Evolutionary conservation across 2,329 filamentous ascomycete species (phyloP).

Genomic region (Aspergillus aculeatus): DNA sequence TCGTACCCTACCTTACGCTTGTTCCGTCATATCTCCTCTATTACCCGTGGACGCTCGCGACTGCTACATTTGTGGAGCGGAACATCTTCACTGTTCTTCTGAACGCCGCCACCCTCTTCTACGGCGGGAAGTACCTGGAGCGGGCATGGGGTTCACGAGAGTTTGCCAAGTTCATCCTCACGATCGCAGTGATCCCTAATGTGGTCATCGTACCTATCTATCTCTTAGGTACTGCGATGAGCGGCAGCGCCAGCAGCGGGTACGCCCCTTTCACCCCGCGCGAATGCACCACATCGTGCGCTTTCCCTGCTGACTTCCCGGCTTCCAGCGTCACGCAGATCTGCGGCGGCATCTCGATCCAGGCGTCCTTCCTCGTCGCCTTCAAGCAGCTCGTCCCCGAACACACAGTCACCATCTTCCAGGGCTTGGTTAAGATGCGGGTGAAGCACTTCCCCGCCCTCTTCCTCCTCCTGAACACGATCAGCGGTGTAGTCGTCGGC

Average conservation of each 20-base stretch:
- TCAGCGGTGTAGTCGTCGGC: slow-evolving; percentile 63
- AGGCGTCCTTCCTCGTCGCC: slow-evolving; percentile 90
- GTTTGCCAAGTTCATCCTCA: slow-evolving; percentile 82
- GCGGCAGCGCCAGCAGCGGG: slow-evolving; percentile 37
- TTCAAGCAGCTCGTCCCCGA: slow-evolving; percentile 98
- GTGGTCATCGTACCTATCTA: slow-evolving; percentile 70
- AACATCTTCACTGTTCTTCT: slow-evolving; percentile 84
- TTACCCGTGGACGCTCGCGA: slow-evolving; percentile 91
- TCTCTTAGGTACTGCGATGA: slow-evolving; percentile 70
- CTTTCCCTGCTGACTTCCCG: slow-evolving; percentile 25
- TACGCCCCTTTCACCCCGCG: slow-evolving; percentile 28
- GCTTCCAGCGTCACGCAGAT: slow-evolving; percentile 70
- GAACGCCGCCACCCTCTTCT: slow-evolving; percentile 76
- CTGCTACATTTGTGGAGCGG: slow-evolving; percentile 84
- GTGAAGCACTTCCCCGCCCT: slow-evolving; percentile 78
- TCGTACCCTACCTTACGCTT: slow-evolving; percentile 83
- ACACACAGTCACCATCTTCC: slow-evolving; percentile 92
- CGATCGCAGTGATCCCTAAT: slow-evolving; percentile 79
- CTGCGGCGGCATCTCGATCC: slow-evolving; percentile 82
- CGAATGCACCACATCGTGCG: slow-evolving; percentile 18
- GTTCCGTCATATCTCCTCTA: slow-evolving; percentile 78
- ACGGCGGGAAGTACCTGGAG: slow-evolving; percentile 93
- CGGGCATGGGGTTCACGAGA: slow-evolving; percentile 91
- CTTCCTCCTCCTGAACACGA: slow-evolving; percentile 69
- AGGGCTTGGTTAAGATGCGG: slow-evolving; percentile 81